Evolutionary conservation across 257 asterid species (phyloP).

Genomic region (Hygrophila difformis): DNA sequence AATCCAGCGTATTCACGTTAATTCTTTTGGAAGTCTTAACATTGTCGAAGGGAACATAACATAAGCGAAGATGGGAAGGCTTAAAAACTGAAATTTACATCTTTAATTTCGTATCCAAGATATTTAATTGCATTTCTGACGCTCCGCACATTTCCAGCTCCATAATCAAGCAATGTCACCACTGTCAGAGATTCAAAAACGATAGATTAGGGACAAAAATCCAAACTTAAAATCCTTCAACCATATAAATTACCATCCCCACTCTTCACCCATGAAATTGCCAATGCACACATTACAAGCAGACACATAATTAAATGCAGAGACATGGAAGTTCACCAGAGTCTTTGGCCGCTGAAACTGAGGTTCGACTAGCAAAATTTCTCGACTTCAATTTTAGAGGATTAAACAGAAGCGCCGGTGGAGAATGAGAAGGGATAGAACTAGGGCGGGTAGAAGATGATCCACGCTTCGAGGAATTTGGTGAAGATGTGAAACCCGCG

Average conservation of each 20-base stretch:
- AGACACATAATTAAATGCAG: neutral
- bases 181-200: conserved; percentile 30
- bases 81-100: conserved; percentile 30
- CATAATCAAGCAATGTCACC: conserved; percentile 92
- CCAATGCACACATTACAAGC: too few species aligned
- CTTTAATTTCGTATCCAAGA: conserved; percentile 73
- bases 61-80: neutral
- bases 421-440: conserved; percentile 21
- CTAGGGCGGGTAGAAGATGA: conserved; percentile 26
- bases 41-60: neutral
- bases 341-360: conserved; percentile 38
- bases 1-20: too few species aligned
- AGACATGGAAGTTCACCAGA: conserved; percentile 28
- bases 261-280: neutral
- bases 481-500: conserved; percentile 26
- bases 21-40: too few species aligned
- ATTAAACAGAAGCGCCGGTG: conserved; percentile 23
- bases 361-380: conserved; percentile 48
- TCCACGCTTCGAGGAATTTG: conserved; percentile 19
- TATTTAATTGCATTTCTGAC: conserved; percentile 72
- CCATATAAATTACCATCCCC: neutral
- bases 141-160: conserved; percentile 98
- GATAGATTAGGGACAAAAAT: neutral
- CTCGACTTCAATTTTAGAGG: conserved; percentile 31
- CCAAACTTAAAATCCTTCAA: neutral